phyloP scores from a whole-genome alignment of 805 yeast species.

The Cyberlindnera veronae region DNA sequence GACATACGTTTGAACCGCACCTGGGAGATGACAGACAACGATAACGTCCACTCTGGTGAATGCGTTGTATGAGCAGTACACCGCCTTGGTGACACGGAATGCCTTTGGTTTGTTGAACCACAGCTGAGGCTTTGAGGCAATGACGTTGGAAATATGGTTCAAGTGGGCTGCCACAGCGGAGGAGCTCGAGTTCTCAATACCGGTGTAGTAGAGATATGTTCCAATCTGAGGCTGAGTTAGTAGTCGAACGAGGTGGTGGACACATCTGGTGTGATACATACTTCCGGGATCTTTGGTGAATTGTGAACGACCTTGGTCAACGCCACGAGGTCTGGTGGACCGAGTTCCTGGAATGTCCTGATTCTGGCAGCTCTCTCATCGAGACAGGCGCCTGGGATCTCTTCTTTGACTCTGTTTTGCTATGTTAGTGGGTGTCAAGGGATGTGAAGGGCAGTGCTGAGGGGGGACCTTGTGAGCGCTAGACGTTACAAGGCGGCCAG shows the following conservation, averaged over 20 bases:
- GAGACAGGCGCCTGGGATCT: slow-evolving; percentile 53
- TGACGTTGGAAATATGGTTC: slow-evolving; percentile 62
- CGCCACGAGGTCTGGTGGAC: slow-evolving; percentile 71
- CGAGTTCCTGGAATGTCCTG: slow-evolving; percentile 58
- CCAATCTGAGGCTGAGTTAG: slow-evolving; percentile 39
- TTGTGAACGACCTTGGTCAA: slow-evolving; percentile 56
- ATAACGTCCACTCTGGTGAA: slow-evolving; percentile 66
- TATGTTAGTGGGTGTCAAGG: slow-evolving; percentile 2
- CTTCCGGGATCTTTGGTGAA: slow-evolving; percentile 40
- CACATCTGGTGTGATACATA: slow-evolving; percentile 4
- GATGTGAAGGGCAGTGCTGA: not conserved
- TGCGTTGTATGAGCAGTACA: slow-evolving; percentile 70
- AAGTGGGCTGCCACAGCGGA: slow-evolving; percentile 76
- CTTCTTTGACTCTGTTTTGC: slow-evolving; percentile 49
- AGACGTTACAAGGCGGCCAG: not conserved
- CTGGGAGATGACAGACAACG: slow-evolving; percentile 73
- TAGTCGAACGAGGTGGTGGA: not conserved
- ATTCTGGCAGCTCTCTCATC: slow-evolving; percentile 62
- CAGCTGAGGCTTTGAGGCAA: slow-evolving; percentile 57
- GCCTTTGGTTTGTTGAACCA: slow-evolving; percentile 78
- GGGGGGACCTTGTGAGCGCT: slow-evolving; percentile 1
- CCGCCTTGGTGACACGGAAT: slow-evolving; percentile 69
- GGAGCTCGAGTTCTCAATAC: slow-evolving; percentile 71
- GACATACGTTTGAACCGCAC: slow-evolving; percentile 56
- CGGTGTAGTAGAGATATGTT: slow-evolving; percentile 70